These are phyloP conservation scores for Dissophora globulifera DNA, from an alignment of 192 early-diverging fungal genomes.

Conservation along the genomic window DNA sequence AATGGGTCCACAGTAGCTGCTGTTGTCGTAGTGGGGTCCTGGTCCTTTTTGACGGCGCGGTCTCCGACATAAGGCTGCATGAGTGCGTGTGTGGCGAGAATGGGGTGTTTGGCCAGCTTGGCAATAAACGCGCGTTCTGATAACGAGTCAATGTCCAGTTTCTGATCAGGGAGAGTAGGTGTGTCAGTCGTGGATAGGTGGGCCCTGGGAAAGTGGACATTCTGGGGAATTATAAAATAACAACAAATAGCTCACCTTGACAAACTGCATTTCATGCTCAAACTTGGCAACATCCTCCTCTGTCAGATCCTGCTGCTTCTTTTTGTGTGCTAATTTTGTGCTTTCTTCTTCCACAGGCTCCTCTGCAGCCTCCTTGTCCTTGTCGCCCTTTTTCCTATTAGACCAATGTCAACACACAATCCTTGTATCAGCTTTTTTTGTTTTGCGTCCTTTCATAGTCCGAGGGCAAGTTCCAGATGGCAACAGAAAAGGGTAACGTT, in stretches of 20 bases:
- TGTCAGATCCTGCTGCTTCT: conserved; percentile 37
- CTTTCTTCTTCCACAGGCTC: neutral
- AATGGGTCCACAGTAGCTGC: conserved; percentile 14
- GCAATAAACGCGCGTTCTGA: conserved; percentile 33
- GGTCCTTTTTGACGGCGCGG: conserved; percentile 8
- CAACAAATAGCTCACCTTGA: conserved; percentile 23
- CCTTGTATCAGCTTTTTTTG: too few species aligned
- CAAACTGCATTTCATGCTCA: conserved; percentile 30
- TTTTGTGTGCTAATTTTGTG: conserved; percentile 15
- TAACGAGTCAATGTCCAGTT: conserved; percentile 44
- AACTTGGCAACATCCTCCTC: conserved; percentile 42
- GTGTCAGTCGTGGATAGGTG: too few species aligned
- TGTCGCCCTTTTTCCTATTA: too few species aligned
- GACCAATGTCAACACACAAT: too few species aligned
- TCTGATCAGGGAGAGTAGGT: too few species aligned
- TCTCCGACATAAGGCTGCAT: conserved; percentile 32
- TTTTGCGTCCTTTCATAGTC: too few species aligned
- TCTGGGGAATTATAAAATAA: too few species aligned
- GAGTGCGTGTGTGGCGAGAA: conserved; percentile 36
- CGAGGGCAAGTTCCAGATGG: too few species aligned
- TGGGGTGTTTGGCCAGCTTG: conserved; percentile 41
- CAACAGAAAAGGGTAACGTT: neutral
- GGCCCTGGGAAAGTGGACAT: too few species aligned
- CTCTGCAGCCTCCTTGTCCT: conserved; percentile 10
- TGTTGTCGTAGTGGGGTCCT: neutral